phyloP scores from a whole-genome alignment of 768 basidiomycete species.

The Gyrodon lividus region DNA sequence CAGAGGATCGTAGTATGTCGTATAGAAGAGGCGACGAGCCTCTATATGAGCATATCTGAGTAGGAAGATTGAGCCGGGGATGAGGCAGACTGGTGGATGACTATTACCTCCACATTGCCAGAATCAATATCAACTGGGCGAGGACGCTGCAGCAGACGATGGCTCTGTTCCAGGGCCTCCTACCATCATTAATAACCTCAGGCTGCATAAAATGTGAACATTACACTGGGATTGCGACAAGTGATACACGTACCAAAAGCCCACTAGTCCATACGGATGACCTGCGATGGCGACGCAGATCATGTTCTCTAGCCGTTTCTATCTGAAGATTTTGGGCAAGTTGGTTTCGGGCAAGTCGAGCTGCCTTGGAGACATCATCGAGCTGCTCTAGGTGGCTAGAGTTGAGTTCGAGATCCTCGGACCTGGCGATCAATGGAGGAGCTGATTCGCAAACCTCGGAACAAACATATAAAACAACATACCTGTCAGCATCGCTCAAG shows the following conservation, averaged over 20 bases:
- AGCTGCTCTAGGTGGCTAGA: constrained; percentile 49
- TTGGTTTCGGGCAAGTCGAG: constrained; percentile 49
- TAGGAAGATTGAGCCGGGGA: constrained; percentile 11
- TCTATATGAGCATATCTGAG: constrained; percentile 45
- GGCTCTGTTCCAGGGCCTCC: constrained; percentile 24
- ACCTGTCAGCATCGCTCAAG: constrained; percentile 61
- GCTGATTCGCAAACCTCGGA: constrained; percentile 5
- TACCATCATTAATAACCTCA: constrained; percentile 14
- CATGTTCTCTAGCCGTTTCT: constrained; percentile 36
- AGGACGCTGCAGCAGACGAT: constrained; percentile 38
- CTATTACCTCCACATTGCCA: constrained; percentile 60
- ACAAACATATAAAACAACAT: constrained; percentile 6
- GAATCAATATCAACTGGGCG: constrained; percentile 45
- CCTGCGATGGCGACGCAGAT: constrained; percentile 35
- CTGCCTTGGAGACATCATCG: constrained; percentile 49
- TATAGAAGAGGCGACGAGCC: constrained; percentile 61
- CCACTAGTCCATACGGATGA: constrained; percentile 37
- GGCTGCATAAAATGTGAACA: constrained; percentile 20
- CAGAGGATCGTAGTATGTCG: constrained; percentile 77
- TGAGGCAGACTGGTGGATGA: background rate
- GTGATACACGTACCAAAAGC: constrained; percentile 36
- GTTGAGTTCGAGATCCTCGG: constrained; percentile 39
- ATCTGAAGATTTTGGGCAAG: constrained; percentile 43
- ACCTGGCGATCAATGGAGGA: constrained; percentile 30
- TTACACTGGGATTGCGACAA: background rate